phyloP scores from a whole-genome alignment of 495 filamentous ascomycete species.

The Podospora appendiculata region DNA sequence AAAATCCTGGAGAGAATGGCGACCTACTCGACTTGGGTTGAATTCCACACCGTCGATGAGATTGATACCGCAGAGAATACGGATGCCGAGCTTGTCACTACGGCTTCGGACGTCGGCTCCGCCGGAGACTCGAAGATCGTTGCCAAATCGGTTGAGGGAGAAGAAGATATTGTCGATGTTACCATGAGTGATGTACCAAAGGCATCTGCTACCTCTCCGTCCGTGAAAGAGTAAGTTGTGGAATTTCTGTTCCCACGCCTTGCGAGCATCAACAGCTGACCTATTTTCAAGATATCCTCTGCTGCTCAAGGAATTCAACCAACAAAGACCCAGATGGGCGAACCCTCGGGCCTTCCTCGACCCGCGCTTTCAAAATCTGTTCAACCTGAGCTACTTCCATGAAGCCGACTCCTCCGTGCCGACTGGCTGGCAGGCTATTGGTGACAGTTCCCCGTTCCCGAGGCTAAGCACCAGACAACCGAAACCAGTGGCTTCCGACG shows the following conservation, averaged over 20 bases:
- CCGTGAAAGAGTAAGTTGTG: constrained; percentile 12
- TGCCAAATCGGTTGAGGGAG: constrained; percentile 72
- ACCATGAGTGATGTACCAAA: constrained; percentile 62
- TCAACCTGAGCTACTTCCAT: constrained; percentile 56
- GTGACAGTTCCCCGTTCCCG: constrained; percentile 48
- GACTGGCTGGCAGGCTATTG: constrained; percentile 53
- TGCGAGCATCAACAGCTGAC: background rate
- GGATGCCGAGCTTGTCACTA: constrained; percentile 66
- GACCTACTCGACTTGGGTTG: constrained; percentile 33
- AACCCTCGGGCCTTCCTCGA: constrained; percentile 39
- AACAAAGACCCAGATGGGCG: constrained; percentile 35
- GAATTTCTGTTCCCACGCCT: background rate
- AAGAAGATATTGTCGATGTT: constrained; percentile 87
- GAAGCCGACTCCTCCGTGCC: constrained; percentile 47
- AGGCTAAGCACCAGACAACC: constrained; percentile 46
- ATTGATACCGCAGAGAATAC: constrained; percentile 40
- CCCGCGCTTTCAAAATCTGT: constrained; percentile 56
- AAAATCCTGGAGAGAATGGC: constrained; percentile 41
- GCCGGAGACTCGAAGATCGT: constrained; percentile 61
- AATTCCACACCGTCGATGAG: constrained; percentile 39
- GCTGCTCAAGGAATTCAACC: constrained; percentile 23
- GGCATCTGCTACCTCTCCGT: constrained; percentile 8
- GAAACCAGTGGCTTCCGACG: constrained; percentile 20
- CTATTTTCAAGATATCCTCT: constrained; percentile 12
- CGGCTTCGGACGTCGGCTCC: constrained; percentile 65